Evolutionary conservation across 192 early-diverging fungal species (phyloP).

Genomic region (Backusella morwellensis): DNA sequence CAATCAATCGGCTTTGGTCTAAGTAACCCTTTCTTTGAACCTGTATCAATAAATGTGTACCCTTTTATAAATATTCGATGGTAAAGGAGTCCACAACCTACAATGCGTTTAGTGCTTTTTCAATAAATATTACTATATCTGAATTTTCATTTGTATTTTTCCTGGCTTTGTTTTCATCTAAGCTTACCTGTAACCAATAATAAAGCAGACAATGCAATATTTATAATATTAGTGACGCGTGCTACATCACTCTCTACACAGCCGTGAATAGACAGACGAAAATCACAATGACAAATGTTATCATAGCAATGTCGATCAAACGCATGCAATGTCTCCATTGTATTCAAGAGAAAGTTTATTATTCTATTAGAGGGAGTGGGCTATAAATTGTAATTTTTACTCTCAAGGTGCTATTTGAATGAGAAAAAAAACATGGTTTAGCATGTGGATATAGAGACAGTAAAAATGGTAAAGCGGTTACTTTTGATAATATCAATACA

Average conservation of each 20-base stretch:
- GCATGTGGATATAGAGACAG: too few species aligned
- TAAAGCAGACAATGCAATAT: conserved; percentile 18
- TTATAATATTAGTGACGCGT: conserved; percentile 12
- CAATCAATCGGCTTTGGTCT: neutral
- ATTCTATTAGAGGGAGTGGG: too few species aligned
- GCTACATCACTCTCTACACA: conserved; percentile 19
- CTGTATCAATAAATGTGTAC: neutral
- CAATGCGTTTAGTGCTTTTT: too few species aligned
- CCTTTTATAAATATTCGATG: conserved; percentile 9
- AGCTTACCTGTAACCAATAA: conserved; percentile 16
- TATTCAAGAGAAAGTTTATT: neutral
- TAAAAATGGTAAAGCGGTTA: too few species aligned
- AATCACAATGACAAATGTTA: conserved; percentile 16
- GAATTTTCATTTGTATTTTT: too few species aligned
- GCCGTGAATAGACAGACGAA: conserved; percentile 7
- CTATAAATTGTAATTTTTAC: too few species aligned
- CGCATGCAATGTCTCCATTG: neutral
- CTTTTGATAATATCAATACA: too few species aligned
- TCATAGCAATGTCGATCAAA: neutral
- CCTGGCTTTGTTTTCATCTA: neutral
- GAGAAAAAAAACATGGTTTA: too few species aligned
- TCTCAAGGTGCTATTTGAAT: too few species aligned
- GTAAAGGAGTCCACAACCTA: conserved; percentile 7
- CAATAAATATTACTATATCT: too few species aligned
- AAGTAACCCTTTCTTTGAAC: neutral